phyloP scores from a whole-genome alignment of 176 grass and related monocot genomes.

The Urochloa ruziziensis region DNA sequence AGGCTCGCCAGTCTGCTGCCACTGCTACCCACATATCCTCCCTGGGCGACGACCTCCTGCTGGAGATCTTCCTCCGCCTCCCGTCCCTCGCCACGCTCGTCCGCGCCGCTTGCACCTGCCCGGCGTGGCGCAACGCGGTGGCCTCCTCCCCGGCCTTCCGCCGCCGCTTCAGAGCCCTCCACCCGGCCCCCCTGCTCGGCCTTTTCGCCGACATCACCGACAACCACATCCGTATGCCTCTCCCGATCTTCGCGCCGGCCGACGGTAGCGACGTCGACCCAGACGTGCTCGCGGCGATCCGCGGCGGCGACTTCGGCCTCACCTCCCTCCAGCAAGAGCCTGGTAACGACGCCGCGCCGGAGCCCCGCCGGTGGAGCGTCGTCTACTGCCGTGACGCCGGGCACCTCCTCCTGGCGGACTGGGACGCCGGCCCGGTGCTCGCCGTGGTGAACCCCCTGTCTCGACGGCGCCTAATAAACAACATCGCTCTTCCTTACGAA shows the following conservation, averaged over 20 bases:
- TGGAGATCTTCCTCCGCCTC: neutral
- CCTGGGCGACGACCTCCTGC: neutral
- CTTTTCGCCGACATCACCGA: constrained; percentile 4
- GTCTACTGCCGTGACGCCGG: neutral
- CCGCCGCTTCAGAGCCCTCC: neutral
- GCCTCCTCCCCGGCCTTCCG: neutral
- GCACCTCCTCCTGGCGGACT: neutral
- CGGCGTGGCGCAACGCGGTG: neutral
- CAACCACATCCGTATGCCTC: too few species aligned
- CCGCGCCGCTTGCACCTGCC: neutral
- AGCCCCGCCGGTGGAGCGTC: neutral
- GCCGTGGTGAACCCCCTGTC: neutral
- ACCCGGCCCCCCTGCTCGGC: neutral
- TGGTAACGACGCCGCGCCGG: too few species aligned
- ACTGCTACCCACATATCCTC: neutral
- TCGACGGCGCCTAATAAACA: neutral
- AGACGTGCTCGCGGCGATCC: neutral
- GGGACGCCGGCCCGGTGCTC: neutral
- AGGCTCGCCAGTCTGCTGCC: neutral
- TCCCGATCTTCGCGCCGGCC: neutral
- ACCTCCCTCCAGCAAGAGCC: neutral
- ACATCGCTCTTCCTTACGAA: neutral
- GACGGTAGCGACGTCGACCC: neutral
- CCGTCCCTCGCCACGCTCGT: neutral
- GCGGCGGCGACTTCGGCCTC: neutral